phyloP scores from a whole-genome alignment of 2,329 filamentous ascomycete species.

The Venturia effusa region DNA sequence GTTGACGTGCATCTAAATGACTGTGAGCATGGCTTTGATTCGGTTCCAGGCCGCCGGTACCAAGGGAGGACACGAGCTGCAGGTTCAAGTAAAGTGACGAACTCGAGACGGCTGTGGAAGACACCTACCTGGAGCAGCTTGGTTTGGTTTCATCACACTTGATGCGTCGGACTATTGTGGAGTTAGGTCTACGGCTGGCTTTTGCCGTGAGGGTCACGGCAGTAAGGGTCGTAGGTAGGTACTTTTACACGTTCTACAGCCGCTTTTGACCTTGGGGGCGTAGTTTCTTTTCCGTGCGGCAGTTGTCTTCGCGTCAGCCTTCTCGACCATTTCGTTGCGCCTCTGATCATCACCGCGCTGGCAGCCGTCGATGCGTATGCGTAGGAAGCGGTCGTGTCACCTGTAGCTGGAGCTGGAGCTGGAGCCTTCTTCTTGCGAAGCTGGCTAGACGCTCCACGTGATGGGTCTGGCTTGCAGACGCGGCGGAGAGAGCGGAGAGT shows the following conservation, averaged over 20 bases:
- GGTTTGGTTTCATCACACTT: conserved; percentile 10
- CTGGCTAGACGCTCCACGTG: background rate
- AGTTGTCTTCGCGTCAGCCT: conserved; percentile 4
- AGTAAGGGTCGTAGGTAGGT: background rate
- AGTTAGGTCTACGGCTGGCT: background rate
- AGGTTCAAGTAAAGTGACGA: background rate
- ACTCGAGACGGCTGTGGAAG: background rate
- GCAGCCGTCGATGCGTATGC: background rate
- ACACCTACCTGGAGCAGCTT: conserved; percentile 6
- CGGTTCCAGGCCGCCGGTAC: background rate
- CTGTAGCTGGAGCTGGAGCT: background rate
- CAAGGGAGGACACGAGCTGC: conserved; percentile 1
- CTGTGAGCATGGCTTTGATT: background rate
- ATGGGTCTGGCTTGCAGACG: background rate
- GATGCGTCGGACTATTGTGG: conserved; percentile 1
- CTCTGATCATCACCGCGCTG: conserved; percentile 1
- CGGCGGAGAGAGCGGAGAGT: background rate
- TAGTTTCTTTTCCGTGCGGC: conserved; percentile 6
- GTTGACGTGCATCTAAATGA: conserved; percentile 9
- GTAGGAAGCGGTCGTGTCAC: background rate
- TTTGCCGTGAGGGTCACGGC: background rate
- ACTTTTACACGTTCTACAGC: conserved; percentile 7
- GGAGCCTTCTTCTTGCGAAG: background rate
- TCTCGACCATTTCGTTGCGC: background rate
- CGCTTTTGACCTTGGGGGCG: conserved; percentile 6